These are phyloP conservation scores for Diddensiella caesifluorescens DNA, from an alignment of 805 yeast species.

Conservation along the genomic window DNA sequence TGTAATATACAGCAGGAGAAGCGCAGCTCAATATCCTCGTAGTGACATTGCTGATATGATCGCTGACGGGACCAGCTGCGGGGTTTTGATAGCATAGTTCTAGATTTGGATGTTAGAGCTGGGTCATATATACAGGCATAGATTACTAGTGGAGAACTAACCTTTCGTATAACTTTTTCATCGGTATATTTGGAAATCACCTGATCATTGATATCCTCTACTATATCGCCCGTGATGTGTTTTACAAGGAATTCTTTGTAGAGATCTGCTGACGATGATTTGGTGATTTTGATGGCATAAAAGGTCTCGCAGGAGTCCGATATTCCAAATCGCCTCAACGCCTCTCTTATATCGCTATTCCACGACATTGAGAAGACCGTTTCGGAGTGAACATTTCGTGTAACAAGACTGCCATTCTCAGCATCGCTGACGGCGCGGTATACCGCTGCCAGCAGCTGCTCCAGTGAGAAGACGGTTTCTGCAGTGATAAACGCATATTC, in stretches of 20 bases:
- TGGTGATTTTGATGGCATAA: slow-evolving; percentile 45
- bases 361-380: slow-evolving; percentile 65
- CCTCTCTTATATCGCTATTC: slow-evolving; percentile 49
- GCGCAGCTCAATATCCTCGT: slow-evolving; percentile 17
- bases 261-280: slow-evolving; percentile 20
- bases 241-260: slow-evolving; percentile 14
- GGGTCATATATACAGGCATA: not conserved
- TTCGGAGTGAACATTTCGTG: slow-evolving; percentile 68
- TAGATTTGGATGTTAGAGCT: not conserved
- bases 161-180: slow-evolving; percentile 13
- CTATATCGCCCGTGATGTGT: slow-evolving; percentile 15
- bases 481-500: slow-evolving; percentile 67
- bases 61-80: slow-evolving; percentile 13
- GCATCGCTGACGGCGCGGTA: slow-evolving; percentile 56
- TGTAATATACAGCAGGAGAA: slow-evolving; percentile 64
- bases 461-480: slow-evolving; percentile 48
- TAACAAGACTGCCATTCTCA: slow-evolving; percentile 44
- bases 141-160: not conserved
- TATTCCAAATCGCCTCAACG: slow-evolving; percentile 66
- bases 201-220: slow-evolving; percentile 11
- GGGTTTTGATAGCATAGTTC: slow-evolving; percentile 10
- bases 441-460: slow-evolving; percentile 57
- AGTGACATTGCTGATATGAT: slow-evolving; percentile 20
- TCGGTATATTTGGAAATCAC: slow-evolving; percentile 11
- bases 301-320: slow-evolving; percentile 43